Conservation (phyloP, 2,329 filamentous ascomycete genomes). For the Pyrenochaeta sp. region DNA sequence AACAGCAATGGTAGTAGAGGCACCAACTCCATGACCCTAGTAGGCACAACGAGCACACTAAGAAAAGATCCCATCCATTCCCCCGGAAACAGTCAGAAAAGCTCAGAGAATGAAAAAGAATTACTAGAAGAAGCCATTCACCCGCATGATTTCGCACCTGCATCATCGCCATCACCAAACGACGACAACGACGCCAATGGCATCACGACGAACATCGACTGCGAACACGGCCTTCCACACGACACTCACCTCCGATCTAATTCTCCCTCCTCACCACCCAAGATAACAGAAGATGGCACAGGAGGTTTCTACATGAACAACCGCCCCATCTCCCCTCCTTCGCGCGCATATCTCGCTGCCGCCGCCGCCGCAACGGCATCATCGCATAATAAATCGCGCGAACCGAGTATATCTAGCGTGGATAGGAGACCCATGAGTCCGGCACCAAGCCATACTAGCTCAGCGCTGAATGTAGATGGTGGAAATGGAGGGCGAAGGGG, state of each 20-base stretch:
- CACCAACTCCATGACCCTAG: conserved; percentile 22
- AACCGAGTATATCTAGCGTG: conserved; percentile 18
- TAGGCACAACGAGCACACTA: conserved; percentile 15
- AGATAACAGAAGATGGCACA: conserved; percentile 21
- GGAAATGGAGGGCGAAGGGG: neutral
- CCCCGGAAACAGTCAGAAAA: conserved; percentile 14
- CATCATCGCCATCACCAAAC: conserved; percentile 3
- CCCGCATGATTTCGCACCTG: conserved; percentile 25
- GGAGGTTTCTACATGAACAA: conserved; percentile 25
- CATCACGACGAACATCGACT: conserved; percentile 12
- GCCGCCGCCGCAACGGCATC: too few relatives aligned
- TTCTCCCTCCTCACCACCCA: conserved; percentile 4
- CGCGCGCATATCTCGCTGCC: conserved; percentile 15
- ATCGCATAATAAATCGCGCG: conserved; percentile 10
- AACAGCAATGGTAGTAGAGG: conserved; percentile 17
- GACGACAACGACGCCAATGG: neutral
- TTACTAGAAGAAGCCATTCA: conserved; percentile 15
- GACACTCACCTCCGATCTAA: conserved; percentile 5
- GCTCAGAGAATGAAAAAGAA: conserved; percentile 18
- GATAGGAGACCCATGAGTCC: conserved; percentile 14
- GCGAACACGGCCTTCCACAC: conserved; percentile 14
- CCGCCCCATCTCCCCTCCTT: conserved; percentile 19
- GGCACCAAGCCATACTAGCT: conserved; percentile 11
- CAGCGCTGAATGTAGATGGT: neutral
- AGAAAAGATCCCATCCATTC: conserved; percentile 13